phyloP scores from a whole-genome alignment of 805 yeast species.

The Ogataea sp. region DNA sequence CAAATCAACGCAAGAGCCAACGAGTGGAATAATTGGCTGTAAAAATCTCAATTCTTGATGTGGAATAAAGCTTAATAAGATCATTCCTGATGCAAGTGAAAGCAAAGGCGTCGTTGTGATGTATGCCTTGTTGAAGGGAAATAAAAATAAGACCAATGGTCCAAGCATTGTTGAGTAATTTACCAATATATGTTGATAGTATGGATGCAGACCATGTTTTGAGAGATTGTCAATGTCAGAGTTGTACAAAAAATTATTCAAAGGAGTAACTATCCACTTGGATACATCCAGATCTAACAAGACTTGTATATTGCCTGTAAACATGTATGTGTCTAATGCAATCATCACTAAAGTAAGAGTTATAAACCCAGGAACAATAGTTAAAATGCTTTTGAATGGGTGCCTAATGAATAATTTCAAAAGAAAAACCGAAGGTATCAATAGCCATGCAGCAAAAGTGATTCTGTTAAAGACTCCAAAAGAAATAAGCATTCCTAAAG shows the following conservation, averaged over 20 bases:
- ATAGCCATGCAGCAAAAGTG: slow-evolving; percentile 70
- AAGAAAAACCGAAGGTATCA: slow-evolving; percentile 50
- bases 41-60: slow-evolving; percentile 94
- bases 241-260: slow-evolving; percentile 73
- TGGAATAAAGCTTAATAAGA: slow-evolving; percentile 60
- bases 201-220: slow-evolving; percentile 77
- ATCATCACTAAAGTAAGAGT: slow-evolving; percentile 31
- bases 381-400: slow-evolving; percentile 25
- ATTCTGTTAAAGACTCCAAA: slow-evolving; percentile 80
- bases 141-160: slow-evolving; percentile 48
- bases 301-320: slow-evolving; percentile 7
- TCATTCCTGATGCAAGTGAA: slow-evolving; percentile 54
- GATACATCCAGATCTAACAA: not conserved
- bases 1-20: slow-evolving; percentile 45
- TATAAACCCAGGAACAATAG: slow-evolving; percentile 27
- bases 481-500: slow-evolving; percentile 43
- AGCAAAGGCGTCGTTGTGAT: slow-evolving; percentile 47
- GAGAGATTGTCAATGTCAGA: slow-evolving; percentile 48
- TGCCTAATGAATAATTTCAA: slow-evolving; percentile 30
- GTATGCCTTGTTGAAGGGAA: slow-evolving; percentile 33
- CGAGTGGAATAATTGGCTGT: slow-evolving; percentile 67
- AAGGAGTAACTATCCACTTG: slow-evolving; percentile 57
- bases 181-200: slow-evolving; percentile 62
- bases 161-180: slow-evolving; percentile 81
- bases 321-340: slow-evolving; percentile 43